A percentile compares a stretch with the other conserved stretches of the same genome.
These are phyloP conservation scores for Bipolaris sorokiniana DNA, from an alignment of 2,329 filamentous ascomycete species.

Conservation along the genomic window DNA sequence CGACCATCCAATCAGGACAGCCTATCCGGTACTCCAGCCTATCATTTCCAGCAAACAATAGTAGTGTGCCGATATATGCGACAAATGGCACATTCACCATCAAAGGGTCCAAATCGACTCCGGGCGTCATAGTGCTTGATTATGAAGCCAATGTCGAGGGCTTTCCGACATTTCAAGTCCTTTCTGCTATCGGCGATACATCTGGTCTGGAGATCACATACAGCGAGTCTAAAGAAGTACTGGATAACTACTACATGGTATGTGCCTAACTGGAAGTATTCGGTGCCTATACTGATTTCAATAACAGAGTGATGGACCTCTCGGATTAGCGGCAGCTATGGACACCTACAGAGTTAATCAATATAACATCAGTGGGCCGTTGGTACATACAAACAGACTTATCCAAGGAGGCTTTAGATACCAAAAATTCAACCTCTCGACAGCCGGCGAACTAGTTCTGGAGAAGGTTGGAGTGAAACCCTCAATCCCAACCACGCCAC, in stretches of 20 bases:
- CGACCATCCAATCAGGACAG: background rate
- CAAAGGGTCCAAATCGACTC: background rate
- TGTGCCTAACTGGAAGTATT: background rate
- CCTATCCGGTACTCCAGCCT: background rate
- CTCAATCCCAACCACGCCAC: background rate
- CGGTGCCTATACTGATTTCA: background rate
- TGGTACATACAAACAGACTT: conserved; percentile 39
- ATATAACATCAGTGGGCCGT: conserved; percentile 41
- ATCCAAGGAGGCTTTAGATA: conserved; percentile 49
- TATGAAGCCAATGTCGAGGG: conserved; percentile 23
- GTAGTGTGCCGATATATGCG: background rate
- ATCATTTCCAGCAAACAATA: background rate
- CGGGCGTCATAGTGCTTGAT: conserved; percentile 9
- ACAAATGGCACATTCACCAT: background rate
- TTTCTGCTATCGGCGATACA: conserved; percentile 19
- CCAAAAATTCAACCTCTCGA: conserved; percentile 48
- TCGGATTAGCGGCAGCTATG: conserved; percentile 47
- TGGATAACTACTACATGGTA: background rate
- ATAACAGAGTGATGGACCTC: conserved; percentile 40
- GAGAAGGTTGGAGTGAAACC: background rate
- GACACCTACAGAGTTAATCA: conserved; percentile 47
- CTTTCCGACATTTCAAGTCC: conserved; percentile 21
- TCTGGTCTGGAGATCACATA: background rate
- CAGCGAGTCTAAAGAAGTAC: background rate
- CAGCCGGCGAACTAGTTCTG: conserved; percentile 22